phyloP scores from a whole-genome alignment of 495 filamentous ascomycete genomes.

The Letharia lupina region DNA sequence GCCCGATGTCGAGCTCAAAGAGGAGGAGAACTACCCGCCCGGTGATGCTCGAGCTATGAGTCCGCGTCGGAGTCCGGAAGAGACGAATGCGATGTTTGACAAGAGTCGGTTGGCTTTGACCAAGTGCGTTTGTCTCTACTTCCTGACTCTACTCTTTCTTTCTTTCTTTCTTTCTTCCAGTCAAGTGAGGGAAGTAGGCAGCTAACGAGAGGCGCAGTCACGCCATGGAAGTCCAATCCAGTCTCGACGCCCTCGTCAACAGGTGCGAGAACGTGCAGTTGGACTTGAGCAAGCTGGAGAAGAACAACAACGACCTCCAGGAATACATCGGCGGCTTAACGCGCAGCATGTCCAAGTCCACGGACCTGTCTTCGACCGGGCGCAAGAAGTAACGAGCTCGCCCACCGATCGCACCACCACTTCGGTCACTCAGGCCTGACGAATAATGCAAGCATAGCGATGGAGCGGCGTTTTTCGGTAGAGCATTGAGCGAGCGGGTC shows the following conservation, averaged over 20 bases:
- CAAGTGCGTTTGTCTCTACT: conserved; percentile 35
- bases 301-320: conserved; percentile 88
- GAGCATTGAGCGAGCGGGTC: not conserved
- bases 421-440: not conserved
- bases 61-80: conserved; percentile 79
- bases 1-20: conserved; percentile 55
- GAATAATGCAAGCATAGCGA: not conserved
- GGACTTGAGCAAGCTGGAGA: conserved; percentile 91
- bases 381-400: conserved; percentile 4
- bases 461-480: not conserved
- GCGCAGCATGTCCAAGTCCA: conserved; percentile 38
- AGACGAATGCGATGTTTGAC: conserved; percentile 74
- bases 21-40: conserved; percentile 61
- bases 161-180: conserved; percentile 11
- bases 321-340: conserved; percentile 60
- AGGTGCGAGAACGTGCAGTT: conserved; percentile 88
- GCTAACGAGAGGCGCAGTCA: conserved; percentile 47
- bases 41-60: conserved; percentile 93
- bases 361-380: conserved; percentile 8
- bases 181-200: conserved; percentile 37
- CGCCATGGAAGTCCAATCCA: conserved; percentile 78
- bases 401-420: not conserved
- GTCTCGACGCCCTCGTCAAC: conserved; percentile 78
- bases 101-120: conserved; percentile 63
- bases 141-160: not conserved